Evolutionary conservation across 192 early-diverging fungal genomes (phyloP), one percentile per base, ranked within the genome.

Genomic region (Podila verticillata): DNA sequence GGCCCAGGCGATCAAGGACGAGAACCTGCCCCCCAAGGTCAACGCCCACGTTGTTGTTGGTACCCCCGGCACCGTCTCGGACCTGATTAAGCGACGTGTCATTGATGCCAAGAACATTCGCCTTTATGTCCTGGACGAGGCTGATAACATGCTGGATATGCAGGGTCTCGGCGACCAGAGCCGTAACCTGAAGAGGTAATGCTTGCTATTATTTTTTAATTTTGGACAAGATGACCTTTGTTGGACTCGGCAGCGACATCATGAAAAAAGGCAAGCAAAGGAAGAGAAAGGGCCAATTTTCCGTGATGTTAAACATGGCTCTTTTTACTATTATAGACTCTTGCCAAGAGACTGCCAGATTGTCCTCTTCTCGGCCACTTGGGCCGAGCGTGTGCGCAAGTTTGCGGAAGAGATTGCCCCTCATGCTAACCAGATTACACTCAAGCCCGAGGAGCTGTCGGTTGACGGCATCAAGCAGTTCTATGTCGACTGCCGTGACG

Each of bases 61-160:
- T 35, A 99, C 98, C 0, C 96, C 98, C 6, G 98, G 98, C 24
- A 96, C 97, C 3, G 91, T 99, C 0, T 83, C 75, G 24, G 95
- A 97, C 28, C 72, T 95, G 54, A 87, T 94, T 48, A 87, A 89
- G 64, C 87, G 88, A 65, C 75, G 91, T 29, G 81, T 86, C 7
- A 71, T 98, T 57, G 85, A 92, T 47, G 72, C 89, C 19, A 84
- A 74, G 9, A 63, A 87, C 60, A 75, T 96, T 44, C 89, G 91
- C 64, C 89, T 98, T 48, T 94, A 97, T 83, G 96, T 98, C 9
- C 86, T 99, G 68, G 98, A 99, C 72, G 98, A 99, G 83, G 98
- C 98, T n/a, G 98, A 99, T 75, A 97, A 95, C 73, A 97, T 98
- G 98, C 79, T 98, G 67, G 96, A 97, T 83, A 83, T 91, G 87